Evolutionary conservation across 768 basidiomycete species (phyloP).

Genomic region (Lactifluus echinatus): DNA sequence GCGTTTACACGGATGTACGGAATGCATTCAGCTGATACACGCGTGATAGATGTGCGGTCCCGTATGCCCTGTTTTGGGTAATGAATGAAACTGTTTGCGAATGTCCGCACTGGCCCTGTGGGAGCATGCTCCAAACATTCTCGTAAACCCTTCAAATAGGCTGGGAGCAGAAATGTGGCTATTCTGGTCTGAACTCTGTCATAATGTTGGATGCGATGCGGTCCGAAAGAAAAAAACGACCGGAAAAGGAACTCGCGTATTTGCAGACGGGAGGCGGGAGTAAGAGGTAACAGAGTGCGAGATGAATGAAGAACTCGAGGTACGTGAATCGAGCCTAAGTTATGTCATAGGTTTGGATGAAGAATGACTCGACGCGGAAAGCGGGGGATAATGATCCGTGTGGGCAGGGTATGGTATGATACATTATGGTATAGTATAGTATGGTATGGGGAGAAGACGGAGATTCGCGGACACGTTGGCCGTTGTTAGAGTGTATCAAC

Average conservation of each 20-base stretch:
- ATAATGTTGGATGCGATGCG: constrained; percentile 10
- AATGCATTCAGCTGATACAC: constrained; percentile 19
- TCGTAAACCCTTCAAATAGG: constrained; percentile 15
- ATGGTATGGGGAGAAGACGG: constrained; percentile 15
- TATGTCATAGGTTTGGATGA: constrained; percentile 18
- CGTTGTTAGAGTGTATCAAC: constrained; percentile 12
- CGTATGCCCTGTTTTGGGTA: constrained; percentile 16
- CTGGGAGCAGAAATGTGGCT: constrained; percentile 12
- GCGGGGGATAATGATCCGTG: constrained; percentile 18
- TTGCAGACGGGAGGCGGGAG: constrained; percentile 1
- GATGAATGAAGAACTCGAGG: constrained; percentile 18
- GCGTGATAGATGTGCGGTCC: constrained; percentile 13
- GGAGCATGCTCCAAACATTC: constrained; percentile 15
- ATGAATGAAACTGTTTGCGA: constrained; percentile 17
- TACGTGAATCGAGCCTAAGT: constrained; percentile 19
- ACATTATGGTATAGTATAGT: constrained; percentile 9
- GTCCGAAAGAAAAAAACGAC: neutral
- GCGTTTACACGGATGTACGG: constrained; percentile 17
- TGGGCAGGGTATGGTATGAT: constrained; percentile 11
- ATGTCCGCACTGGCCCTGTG: constrained; percentile 13
- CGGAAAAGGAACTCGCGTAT: constrained; percentile 1
- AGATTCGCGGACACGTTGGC: constrained; percentile 18
- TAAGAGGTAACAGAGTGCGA: neutral
- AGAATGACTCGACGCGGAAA: constrained; percentile 11
- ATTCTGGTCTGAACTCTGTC: constrained; percentile 17